These are phyloP conservation scores for Cryptosporidium viatorum DNA, from an alignment of 169 alveolate species.

Conservation along the genomic window DNA sequence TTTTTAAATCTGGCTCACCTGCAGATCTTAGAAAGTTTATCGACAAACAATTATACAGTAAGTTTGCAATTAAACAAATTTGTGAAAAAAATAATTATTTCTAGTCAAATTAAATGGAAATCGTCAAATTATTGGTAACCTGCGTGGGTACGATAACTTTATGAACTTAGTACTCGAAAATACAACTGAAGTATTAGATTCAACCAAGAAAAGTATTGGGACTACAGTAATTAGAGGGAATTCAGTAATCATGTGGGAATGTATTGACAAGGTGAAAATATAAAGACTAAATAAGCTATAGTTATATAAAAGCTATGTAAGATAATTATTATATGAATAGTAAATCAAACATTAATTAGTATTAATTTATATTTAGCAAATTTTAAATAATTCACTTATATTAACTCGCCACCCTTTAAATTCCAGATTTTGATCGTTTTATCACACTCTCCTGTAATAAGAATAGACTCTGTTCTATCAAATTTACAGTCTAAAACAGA, in stretches of 20 bases:
- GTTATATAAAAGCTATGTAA: neutral
- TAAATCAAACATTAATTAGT: neutral
- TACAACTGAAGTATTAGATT: slow-evolving; percentile 89
- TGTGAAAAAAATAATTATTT: neutral
- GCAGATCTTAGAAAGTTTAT: slow-evolving; percentile 90
- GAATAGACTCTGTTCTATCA: slow-evolving; percentile 94
- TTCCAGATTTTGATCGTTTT: slow-evolving; percentile 95
- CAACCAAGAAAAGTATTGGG: slow-evolving; percentile 93
- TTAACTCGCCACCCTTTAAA: neutral
- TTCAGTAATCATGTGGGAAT: slow-evolving; percentile 97
- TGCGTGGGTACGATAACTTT: slow-evolving; percentile 98
- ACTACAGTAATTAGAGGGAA: slow-evolving; percentile 98
- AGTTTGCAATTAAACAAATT: slow-evolving; percentile 12
- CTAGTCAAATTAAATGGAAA: slow-evolving; percentile 88
- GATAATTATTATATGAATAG: neutral
- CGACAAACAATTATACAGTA: slow-evolving; percentile 91
- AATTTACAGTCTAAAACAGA: slow-evolving; percentile 93
- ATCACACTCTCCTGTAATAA: slow-evolving; percentile 98
- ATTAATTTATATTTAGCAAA: neutral
- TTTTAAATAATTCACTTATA: neutral
- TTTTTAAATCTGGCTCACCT: slow-evolving; percentile 86
- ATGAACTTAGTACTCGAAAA: slow-evolving; percentile 98
- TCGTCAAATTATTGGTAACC: slow-evolving; percentile 94
- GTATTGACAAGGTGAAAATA: slow-evolving; percentile 93
- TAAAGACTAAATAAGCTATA: neutral